Percentiles rank a stretch among this genome's conserved stretches.
phyloP scores from a whole-genome alignment of 2,329 filamentous ascomycete species.

The Colletotrichum aenigma region DNA sequence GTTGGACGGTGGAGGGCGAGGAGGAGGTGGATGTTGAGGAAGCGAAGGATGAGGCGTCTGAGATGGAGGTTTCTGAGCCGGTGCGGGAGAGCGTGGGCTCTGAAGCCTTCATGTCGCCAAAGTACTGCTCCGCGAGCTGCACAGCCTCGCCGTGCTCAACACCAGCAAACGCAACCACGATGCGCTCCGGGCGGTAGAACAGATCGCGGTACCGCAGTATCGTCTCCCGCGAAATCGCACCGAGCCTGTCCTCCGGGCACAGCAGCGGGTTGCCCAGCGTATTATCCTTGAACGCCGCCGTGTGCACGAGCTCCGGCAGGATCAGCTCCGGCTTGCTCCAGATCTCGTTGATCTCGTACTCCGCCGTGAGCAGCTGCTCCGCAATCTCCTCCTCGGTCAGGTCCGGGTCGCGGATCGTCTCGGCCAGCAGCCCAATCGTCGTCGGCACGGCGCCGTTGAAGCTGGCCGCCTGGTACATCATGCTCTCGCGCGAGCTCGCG shows the following conservation, averaged over 20 bases:
- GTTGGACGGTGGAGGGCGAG: constrained; percentile 37
- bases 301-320: constrained; percentile 91
- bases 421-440: constrained; percentile 83
- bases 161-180: constrained; percentile 94
- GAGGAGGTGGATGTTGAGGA: constrained; percentile 26
- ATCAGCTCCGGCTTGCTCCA: constrained; percentile 98
- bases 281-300: constrained; percentile 94
- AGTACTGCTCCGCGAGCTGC: constrained; percentile 79
- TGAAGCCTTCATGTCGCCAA: constrained; percentile 82
- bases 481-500: constrained; percentile 89
- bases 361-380: constrained; percentile 86
- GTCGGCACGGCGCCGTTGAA: constrained; percentile 92
- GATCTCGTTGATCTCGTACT: constrained; percentile 94
- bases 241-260: constrained; percentile 84
- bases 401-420: constrained; percentile 86
- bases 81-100: constrained; percentile 55
- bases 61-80: constrained; percentile 58
- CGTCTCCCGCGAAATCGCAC: constrained; percentile 72
- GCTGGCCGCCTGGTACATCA: constrained; percentile 99
- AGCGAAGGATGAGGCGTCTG: constrained; percentile 30
- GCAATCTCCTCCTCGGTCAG: constrained; percentile 87
- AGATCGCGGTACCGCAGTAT: constrained; percentile 79
- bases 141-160: constrained; percentile 84
- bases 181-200: constrained; percentile 89
- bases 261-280: constrained; percentile 92